Base-by-base conservation (phyloP, 202 grass and related monocot genomes). In the Musa balbisiana region DNA sequence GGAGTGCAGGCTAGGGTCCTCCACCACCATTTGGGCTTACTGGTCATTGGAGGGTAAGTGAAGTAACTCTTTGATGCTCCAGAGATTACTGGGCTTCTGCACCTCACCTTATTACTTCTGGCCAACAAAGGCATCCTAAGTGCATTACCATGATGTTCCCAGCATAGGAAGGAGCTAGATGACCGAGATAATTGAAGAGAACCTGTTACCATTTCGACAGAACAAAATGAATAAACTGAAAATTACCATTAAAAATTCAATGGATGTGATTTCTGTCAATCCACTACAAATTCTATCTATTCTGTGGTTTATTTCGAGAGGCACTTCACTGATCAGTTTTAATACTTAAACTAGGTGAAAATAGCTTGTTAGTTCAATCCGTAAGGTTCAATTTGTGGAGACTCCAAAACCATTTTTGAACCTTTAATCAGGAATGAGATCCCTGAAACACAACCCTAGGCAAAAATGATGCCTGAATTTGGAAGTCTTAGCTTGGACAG, bases 1-100 rank as follows among this genome's bases (percentile, higher is more conserved):
- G 88, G 92, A 33, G 91, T 79, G 73, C 86, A 87, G 59, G 92
- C 92, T 53, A 87, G 68, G 52, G 89, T 87, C 67, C 92, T 80
- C 84, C 82, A 87, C 89, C 88, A 96, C 89, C 89, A 96, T 79
- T 82, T 91, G 8, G 89, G 89, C 73, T 91, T 96, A 14, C 67
- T 81, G 12, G 92, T 91, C 72, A 96, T 75, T 64, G 91, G 83
- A 33, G 89, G 92, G 72, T 91, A 87, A 23, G 51, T 85, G 58
- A 89, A 91, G 49, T 71, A 81, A 50, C 68, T 66, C 27, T 87
- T 81, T 19, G 82, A 85, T 84, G 84, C 86, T 74, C 11, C 67
- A 76, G 76, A 83, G 2, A 74, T 56, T 21, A 87, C 75, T 65
- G 53, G 21, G 49, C 55, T 60, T 80, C 79, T 87, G 29, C 26